Percentiles rank a stretch among this genome's conserved stretches.
phyloP scores from a whole-genome alignment of 208 protist genomes.

The Leishmania gerbilli region DNA sequence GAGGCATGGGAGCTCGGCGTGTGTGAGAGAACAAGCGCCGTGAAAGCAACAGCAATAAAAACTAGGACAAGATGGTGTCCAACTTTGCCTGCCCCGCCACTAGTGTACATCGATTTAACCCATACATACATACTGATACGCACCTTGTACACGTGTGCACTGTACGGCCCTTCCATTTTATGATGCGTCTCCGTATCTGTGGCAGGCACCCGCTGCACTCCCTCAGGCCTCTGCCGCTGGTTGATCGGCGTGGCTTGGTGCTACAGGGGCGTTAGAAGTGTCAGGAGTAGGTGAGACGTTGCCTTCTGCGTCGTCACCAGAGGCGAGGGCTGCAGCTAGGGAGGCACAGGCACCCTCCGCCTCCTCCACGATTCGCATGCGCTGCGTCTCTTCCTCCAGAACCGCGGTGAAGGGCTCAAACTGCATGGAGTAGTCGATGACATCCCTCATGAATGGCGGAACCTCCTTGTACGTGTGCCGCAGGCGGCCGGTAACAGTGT shows the following conservation, averaged over 20 bases:
- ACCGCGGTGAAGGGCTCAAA: conserved; percentile 50
- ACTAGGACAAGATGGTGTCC: background rate
- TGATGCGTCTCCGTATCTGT: background rate
- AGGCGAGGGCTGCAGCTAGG: background rate
- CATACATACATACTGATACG: background rate
- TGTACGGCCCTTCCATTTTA: background rate
- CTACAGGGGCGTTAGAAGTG: background rate
- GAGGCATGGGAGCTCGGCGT: background rate
- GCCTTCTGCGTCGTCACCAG: background rate
- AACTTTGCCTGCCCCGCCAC: background rate
- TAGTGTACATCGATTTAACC: conserved; percentile 8
- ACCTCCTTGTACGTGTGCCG: conserved; percentile 12
- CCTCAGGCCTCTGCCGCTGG: background rate
- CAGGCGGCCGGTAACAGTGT: conserved; percentile 29
- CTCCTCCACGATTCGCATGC: conserved; percentile 66
- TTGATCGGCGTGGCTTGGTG: background rate
- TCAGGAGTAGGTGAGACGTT: background rate
- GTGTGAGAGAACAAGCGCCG: background rate
- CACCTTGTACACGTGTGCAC: background rate
- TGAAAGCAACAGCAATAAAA: background rate
- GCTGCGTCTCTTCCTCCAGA: conserved; percentile 55
- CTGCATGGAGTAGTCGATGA: conserved; percentile 51
- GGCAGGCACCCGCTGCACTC: background rate
- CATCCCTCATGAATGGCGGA: conserved; percentile 36
- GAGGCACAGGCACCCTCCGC: background rate